Percentiles rank a stretch among this genome's conserved stretches.
Evolutionary conservation across 179 eudicot genomes (phyloP).

Genomic region (Camellia oleifera): DNA sequence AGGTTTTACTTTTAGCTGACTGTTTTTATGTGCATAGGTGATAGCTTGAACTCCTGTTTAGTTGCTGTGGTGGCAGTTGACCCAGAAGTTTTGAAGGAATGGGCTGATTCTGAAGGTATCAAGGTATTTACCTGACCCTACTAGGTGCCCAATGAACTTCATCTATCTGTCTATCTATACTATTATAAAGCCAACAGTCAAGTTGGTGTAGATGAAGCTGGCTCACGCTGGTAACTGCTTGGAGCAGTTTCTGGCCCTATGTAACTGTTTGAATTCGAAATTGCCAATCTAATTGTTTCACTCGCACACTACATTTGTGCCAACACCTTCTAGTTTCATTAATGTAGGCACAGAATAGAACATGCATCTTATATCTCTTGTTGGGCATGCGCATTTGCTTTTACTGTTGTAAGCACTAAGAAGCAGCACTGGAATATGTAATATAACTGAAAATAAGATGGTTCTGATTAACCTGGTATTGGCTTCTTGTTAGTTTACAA

Average conservation of each 20-base stretch:
- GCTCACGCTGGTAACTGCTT: too few species aligned
- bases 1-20: neutral
- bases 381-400: neutral
- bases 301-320: too few species aligned
- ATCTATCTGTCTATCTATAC: neutral
- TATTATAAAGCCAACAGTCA: too few species aligned
- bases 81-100: slow-evolving; percentile 72
- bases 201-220: too few species aligned
- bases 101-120: slow-evolving; percentile 81
- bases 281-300: too few species aligned
- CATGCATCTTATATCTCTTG: neutral
- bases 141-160: neutral
- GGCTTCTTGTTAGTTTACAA: neutral
- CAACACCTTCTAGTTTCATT: neutral
- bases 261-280: too few species aligned
- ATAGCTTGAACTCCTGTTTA: slow-evolving; percentile 82
- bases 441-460: neutral
- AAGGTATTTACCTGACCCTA: slow-evolving; percentile 38
- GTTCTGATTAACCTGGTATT: neutral
- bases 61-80: slow-evolving; percentile 86
- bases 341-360: neutral
- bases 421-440: neutral
- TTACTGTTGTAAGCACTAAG: neutral
- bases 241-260: too few species aligned
- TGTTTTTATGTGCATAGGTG: slow-evolving; percentile 50